Conservation (phyloP, 2,329 filamentous ascomycete species). For the Colletotrichum falcatum region DNA sequence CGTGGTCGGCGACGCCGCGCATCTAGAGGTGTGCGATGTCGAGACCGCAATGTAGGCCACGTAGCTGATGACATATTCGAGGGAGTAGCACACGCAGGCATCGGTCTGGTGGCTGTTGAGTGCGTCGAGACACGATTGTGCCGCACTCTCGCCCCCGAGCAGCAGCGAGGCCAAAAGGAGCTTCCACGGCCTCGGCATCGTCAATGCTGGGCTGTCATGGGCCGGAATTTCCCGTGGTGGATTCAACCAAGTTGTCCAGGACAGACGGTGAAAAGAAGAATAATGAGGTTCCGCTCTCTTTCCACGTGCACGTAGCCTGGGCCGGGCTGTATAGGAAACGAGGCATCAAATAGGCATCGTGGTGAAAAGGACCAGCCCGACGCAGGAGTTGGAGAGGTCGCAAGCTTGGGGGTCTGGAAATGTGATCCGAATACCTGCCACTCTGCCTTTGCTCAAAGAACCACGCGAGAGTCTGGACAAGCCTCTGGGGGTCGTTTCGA, state of each 20-base stretch:
- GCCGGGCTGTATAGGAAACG: neutral
- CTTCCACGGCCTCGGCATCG: constrained; percentile 17
- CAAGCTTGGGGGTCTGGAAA: neutral
- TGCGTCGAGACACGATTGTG: constrained; percentile 34
- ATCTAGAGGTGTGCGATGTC: constrained; percentile 31
- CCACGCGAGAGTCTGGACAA: neutral
- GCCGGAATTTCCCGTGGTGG: neutral
- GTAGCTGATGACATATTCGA: constrained; percentile 36
- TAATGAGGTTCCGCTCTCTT: neutral
- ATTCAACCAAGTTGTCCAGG: neutral
- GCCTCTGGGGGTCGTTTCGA: neutral
- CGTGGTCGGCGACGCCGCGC: constrained; percentile 17
- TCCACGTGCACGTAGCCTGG: neutral
- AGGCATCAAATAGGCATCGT: neutral
- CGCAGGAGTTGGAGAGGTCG: no score
- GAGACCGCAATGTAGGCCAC: constrained; percentile 35
- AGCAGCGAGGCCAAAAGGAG: constrained; percentile 18
- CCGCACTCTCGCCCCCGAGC: constrained; percentile 9
- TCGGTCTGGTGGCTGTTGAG: constrained; percentile 26
- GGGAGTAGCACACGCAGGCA: constrained; percentile 31
- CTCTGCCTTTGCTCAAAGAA: neutral
- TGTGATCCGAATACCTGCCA: neutral
- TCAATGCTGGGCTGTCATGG: neutral
- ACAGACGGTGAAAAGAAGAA: neutral
- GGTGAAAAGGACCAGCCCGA: neutral